A percentile compares a stretch with the other conserved stretches of the same genome.
Conservation (phyloP, 1,139 yeast genomes). For the Casaregolazyma lundiana region DNA sequence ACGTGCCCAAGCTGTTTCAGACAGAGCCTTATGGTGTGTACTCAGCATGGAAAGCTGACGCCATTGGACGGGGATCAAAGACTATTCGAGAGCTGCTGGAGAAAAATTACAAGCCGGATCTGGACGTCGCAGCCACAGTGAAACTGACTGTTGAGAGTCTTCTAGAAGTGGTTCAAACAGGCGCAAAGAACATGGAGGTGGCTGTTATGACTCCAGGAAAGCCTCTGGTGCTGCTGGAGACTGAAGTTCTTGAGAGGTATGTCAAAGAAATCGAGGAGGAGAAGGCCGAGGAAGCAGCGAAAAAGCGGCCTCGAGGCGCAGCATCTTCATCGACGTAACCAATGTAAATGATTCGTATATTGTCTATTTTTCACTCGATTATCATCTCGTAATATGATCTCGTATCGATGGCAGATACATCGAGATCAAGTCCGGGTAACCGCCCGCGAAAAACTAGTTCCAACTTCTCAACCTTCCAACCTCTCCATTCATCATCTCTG, state of each 20-base stretch:
- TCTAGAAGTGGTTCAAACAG: constrained; percentile 95
- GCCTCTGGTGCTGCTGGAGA: constrained; percentile 39
- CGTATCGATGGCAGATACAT: no score
- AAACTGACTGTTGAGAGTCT: constrained; percentile 80
- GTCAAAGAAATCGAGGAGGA: constrained; percentile 88
- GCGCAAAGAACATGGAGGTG: constrained; percentile 92
- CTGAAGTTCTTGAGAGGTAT: constrained; percentile 69
- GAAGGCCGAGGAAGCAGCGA: constrained; percentile 84
- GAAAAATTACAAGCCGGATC: constrained; percentile 74
- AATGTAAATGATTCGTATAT: no score
- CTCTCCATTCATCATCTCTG: not conserved
- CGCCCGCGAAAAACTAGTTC: no score
- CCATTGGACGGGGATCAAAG: constrained; percentile 92
- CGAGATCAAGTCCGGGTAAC: not conserved
- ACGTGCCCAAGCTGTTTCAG: constrained; percentile 76
- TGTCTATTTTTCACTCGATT: no score
- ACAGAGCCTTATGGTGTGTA: constrained; percentile 98
- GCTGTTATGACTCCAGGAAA: constrained; percentile 75
- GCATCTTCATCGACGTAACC: constrained; percentile 1
- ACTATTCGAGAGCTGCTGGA: constrained; percentile 95
- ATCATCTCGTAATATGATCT: no score
- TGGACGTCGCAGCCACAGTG: constrained; percentile 70
- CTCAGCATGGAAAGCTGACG: constrained; percentile 98
- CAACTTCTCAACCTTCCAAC: not conserved
- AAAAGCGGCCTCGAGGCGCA: constrained; percentile 42